These are phyloP conservation scores for Oryza longistaminata DNA, from an alignment of 176 grass and related monocot species.

Conservation along the genomic window DNA sequence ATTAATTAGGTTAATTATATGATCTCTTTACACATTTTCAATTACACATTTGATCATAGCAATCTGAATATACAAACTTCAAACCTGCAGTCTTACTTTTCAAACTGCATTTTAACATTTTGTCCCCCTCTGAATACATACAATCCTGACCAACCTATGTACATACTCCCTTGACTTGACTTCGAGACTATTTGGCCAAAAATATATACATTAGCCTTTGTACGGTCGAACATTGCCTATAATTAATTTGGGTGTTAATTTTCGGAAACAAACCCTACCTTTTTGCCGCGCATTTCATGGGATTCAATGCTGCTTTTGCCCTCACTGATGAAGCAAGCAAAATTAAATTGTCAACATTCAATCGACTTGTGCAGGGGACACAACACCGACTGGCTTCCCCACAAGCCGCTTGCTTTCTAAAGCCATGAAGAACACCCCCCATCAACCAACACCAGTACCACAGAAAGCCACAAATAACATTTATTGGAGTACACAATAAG, in stretches of 20 bases:
- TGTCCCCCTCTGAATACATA: not conserved
- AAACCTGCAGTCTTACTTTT: not conserved
- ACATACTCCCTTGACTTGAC: not conserved
- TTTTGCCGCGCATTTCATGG: not conserved
- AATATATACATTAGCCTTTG: too few relatives aligned
- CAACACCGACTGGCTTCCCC: not conserved
- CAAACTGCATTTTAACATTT: too few relatives aligned
- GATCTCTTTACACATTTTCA: not conserved
- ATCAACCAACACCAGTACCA: too few relatives aligned
- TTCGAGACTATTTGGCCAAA: not conserved
- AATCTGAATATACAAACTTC: not conserved
- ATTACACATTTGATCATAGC: not conserved
- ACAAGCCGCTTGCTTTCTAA: constrained; percentile 18
- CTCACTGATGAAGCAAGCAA: not conserved
- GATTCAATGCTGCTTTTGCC: constrained; percentile 1
- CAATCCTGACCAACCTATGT: not conserved
- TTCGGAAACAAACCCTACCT: not conserved
- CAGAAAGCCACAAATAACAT: too few relatives aligned
- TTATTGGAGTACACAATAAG: too few relatives aligned
- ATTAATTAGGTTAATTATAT: not conserved
- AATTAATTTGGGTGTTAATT: not conserved
- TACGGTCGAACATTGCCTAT: not conserved
- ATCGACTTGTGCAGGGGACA: not conserved
- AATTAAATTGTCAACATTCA: not conserved
- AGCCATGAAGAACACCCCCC: not conserved